These are phyloP conservation scores for Myxozyma nipponensis DNA, from an alignment of 805 yeast species.

Conservation along the genomic window DNA sequence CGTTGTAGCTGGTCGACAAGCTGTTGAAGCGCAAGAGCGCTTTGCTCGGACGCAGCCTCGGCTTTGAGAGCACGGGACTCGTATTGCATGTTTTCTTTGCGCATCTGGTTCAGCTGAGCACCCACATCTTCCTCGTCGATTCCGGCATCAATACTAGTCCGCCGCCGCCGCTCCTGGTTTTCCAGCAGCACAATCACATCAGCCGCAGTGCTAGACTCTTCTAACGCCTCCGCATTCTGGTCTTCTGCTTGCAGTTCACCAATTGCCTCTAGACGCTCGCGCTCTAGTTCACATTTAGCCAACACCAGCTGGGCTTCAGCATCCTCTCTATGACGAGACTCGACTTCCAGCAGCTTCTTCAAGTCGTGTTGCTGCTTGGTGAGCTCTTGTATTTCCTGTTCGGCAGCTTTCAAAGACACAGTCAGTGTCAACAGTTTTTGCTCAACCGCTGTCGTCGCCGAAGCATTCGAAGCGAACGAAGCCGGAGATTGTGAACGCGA, in stretches of 20 bases:
- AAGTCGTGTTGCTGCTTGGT: conserved; percentile 3
- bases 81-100: conserved; percentile 14
- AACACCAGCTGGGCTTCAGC: conserved; percentile 15
- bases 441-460: conserved; percentile 1
- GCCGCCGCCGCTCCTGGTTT: conserved; percentile 9
- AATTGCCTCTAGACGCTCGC: conserved; percentile 23
- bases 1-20: conserved; percentile 5
- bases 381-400: conserved; percentile 8
- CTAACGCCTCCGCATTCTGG: conserved; percentile 8
- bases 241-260: conserved; percentile 14
- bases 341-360: conserved; percentile 13
- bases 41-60: conserved; percentile 16
- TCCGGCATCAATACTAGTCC: conserved; percentile 7
- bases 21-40: conserved; percentile 9
- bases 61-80: conserved; percentile 17
- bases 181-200: conserved; percentile 25
- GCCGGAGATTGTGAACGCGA: conserved; percentile 1
- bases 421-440: conserved; percentile 9
- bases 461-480: background rate
- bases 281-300: conserved; percentile 20
- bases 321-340: conserved; percentile 9
- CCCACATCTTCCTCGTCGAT: conserved; percentile 3
- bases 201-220: conserved; percentile 16
- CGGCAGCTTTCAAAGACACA: conserved; percentile 7
- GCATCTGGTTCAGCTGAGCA: conserved; percentile 17